Evolutionary conservation across 331 rosid genomes (phyloP).

Genomic region (Saraca asoca): DNA sequence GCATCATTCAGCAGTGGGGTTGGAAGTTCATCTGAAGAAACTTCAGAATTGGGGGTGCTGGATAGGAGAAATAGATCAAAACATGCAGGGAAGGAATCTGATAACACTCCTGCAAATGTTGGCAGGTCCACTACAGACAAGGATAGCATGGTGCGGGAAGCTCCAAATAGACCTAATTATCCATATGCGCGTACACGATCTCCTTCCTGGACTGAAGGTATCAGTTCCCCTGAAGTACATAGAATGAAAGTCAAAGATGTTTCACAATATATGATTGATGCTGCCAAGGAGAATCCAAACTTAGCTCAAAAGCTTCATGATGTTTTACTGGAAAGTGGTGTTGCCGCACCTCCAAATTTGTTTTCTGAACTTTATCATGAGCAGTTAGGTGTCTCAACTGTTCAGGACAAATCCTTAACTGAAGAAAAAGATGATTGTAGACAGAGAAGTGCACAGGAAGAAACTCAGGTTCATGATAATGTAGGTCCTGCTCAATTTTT

Average conservation of each 20-base stretch:
- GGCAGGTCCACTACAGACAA: conserved; percentile 37
- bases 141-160: conserved; percentile 48
- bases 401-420: conserved; percentile 42
- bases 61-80: conserved; percentile 53
- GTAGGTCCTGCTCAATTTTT: conserved; percentile 44
- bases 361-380: conserved; percentile 72
- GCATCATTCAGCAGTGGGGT: conserved; percentile 83
- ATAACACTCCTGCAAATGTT: conserved; percentile 33
- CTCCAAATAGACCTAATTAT: conserved; percentile 55
- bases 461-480: conserved; percentile 46
- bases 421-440: conserved; percentile 52
- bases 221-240: conserved; percentile 71
- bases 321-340: conserved; percentile 91
- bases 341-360: conserved; percentile 86
- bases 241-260: conserved; percentile 82
- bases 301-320: conserved; percentile 90
- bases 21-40: conserved; percentile 76
- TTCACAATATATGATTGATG: conserved; percentile 94
- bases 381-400: conserved; percentile 47
- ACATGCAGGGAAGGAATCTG: conserved; percentile 57
- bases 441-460: conserved; percentile 41
- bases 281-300: conserved; percentile 94
- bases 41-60: conserved; percentile 52
- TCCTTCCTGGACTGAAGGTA: conserved; percentile 98
- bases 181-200: conserved; percentile 68